Base-by-base conservation (phyloP, 345 rosid species). In the Rhodamnia argentea region DNA sequence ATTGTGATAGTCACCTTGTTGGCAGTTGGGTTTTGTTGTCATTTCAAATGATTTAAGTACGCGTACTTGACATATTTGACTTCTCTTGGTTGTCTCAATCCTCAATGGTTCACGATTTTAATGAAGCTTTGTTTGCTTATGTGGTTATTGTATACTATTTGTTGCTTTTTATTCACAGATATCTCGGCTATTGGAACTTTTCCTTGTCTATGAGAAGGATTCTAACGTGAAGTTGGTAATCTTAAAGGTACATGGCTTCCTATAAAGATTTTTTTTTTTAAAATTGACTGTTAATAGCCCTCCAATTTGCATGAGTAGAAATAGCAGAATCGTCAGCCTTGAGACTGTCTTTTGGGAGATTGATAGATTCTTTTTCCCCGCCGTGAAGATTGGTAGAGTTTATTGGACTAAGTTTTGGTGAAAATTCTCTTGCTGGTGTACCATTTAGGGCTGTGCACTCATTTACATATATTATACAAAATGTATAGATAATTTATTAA, bases 201-300 rank as follows among this genome's bases (percentile, higher is more conserved):
- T 96, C 83, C 85, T 89, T 87, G 91, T 92, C 78, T 94, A 89
- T 47, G 95, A 95, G 87, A 56, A 89, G 55, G 94, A 94, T 86
- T 87, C 93, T 59, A 87, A 87, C 86, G 98, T 94, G 86, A 93
- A 93, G 86, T 87, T 96, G 81, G 44, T 95, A 85, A 89, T 96
- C 53, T 84, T 96, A 54, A 95, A 96, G 99, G 99, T 96, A 84
- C 82, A 84, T 74, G 58, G 47, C 78, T 52, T 14, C 52, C 84
- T 82, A 59, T 50, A 55, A 16, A 29, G 27, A n/a, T 10, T 52
- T 32, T 83, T 86, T 42, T 50, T 53, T 27, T 32, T 51, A 11
- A 0, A 11, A 53, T 15, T 32, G 24, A 70, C 83, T 24, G 52
- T 13, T 82, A 47, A 44, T 82, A 12, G 37, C 54, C 18, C 55